Base-by-base conservation (phyloP, 345 rosid species). In the Linum tenue region DNA sequence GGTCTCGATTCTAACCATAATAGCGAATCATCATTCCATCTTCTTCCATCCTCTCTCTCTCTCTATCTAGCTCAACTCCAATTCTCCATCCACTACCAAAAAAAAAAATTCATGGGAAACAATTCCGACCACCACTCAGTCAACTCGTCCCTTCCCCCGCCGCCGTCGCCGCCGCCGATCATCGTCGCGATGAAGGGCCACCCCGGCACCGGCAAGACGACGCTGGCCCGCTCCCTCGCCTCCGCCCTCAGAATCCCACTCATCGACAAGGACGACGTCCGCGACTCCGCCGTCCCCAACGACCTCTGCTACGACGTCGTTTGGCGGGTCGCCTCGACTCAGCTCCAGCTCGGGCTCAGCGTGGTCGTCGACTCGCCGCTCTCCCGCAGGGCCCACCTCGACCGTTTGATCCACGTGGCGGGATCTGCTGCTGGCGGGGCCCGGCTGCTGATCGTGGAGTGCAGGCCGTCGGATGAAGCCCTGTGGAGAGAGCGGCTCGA, bases 161-260 rank as follows among this genome's bases (percentile, higher is more conserved):
- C 31, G 31, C 31, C 31, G 31, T 1, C 31, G 31, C 0, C 31
- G 31, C 31, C 31, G 1, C 65, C 75, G 8, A 35, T 76, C 41
- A 75, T 86, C 72, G 62, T 84, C 63, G 86, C 87, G 17, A 86
- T 84, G 92, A 84, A 84, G 72, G 92, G 92, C 11, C 92, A 84
- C 75, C 89, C 92, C 0, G 87, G 92, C 55, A 78, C 84, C 1
- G 89, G 92, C 42, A 86, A 86, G 64, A 72, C 78, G 63, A 82
- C 92, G 14, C 48, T 86, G 4, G 85, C 92, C 53, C 60, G 11
- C 7, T 67, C 81, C 44, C 50, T 86, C 22, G 80, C 92, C 36
- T 67, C 84, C 0, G 16, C 83, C 60, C 82, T 86, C 70, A 68
- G 62, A 60, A 37, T 86, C 83, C 89, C 89, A 16, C 86, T 86